Percentiles rank a stretch among this genome's conserved stretches.
Conservation (phyloP, 345 rosid genomes). For the Syzygium aromaticum region DNA sequence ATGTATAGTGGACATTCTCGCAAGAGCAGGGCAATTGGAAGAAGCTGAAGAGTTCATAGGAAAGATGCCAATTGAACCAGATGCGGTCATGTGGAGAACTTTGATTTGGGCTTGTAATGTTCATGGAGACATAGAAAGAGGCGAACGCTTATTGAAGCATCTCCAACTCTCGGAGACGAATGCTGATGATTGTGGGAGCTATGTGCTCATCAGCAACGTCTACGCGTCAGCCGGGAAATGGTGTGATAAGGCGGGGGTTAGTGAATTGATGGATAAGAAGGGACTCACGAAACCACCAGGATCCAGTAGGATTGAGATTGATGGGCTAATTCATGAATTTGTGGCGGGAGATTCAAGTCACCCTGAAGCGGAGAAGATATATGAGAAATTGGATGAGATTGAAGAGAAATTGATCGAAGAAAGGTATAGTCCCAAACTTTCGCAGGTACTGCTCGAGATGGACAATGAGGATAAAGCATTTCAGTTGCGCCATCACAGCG, state of each 20-base stretch:
- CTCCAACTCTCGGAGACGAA: neutral
- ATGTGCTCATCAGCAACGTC: conserved; percentile 2
- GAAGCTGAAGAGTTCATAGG: conserved; percentile 15
- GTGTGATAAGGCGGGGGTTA: conserved; percentile 5
- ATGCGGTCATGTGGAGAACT: conserved; percentile 27
- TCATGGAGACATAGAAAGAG: conserved; percentile 5
- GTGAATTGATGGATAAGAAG: conserved; percentile 2
- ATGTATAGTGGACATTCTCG: conserved; percentile 29
- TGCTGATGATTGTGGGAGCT: conserved; percentile 5
- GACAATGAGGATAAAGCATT: neutral
- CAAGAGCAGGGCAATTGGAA: conserved; percentile 14
- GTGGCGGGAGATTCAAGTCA: neutral
- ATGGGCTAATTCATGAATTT: conserved; percentile 1
- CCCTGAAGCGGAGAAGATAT: conserved; percentile 4
- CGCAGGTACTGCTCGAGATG: conserved; percentile 7
- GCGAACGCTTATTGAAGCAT: conserved; percentile 8
- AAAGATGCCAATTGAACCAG: conserved; percentile 14
- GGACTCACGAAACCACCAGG: conserved; percentile 9
- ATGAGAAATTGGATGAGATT: conserved; percentile 7
- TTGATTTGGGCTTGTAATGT: conserved; percentile 21
- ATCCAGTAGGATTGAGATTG: conserved; percentile 7
- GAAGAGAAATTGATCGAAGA: neutral
- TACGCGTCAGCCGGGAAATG: conserved; percentile 7
- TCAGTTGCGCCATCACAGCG: conserved; percentile 11
- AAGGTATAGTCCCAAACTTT: conserved; percentile 3